Evolutionary conservation across 2,329 filamentous ascomycete genomes (phyloP), one percentile per base, ranked within the genome.

Genomic region (Fusarium albidum): DNA sequence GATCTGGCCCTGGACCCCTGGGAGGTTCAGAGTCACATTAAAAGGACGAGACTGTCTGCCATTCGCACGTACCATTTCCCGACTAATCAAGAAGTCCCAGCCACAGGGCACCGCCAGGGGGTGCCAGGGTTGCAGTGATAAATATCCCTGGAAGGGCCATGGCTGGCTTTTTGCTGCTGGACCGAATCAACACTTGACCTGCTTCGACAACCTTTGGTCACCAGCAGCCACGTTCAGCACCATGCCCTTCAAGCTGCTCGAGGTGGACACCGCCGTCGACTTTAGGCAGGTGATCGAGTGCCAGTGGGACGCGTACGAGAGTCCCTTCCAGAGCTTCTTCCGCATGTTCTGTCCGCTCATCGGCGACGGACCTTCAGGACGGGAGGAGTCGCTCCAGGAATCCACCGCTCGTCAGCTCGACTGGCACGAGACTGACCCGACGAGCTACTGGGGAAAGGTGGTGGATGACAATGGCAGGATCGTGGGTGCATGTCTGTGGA

Each of bases 401-500:
- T 58, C 51, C 2, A 29, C 38, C 0, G 28, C 9, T 0, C 31
- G 31, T 1, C 58, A 63, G 6, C 27, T 64, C 4, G 48, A 44
- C 12, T 63, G 48, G 63, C 50, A 64, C 14, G 53, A 38, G 9
- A 29, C 44, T 5, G 63, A 61, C 9, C 47, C 58, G 6, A 57
- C 53, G 1, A 63, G 61, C 25, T 50, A 52, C 31, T 61, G 54
- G 60, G 31, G 6, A 13, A 66, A 64, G 18, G 62, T 64, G 0
- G 53, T 62, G 0, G 38, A 64, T 13, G 48, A 57, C 2, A 21
- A 64, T 9, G 58, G 42, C 44, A 63, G 52, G 17, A 64, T 64
- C 28, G 58, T 52, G 0, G 60, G 60, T 1, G 63, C 58, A n/a
- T 64, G 63, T 29, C 40, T 64, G 6, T 66, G 63, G 53, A 66